These are phyloP conservation scores for Globisporangium solare DNA, from an alignment of 352 stramenopile genomes.

Conservation along the genomic window DNA sequence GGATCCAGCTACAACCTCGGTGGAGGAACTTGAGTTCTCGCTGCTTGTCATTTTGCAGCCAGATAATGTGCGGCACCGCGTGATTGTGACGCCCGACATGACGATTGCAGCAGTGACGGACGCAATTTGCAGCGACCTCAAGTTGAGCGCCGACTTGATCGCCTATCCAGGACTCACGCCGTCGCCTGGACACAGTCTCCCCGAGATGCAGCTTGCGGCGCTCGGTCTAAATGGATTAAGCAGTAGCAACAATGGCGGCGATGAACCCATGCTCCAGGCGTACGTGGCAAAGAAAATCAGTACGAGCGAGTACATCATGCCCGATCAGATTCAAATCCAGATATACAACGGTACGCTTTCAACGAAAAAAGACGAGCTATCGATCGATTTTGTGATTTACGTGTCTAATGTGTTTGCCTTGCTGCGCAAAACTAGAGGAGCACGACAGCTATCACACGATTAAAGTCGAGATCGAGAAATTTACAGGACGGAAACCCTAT, in stretches of 20 bases:
- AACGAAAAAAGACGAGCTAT: too few species aligned
- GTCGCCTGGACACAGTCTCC: slow-evolving; percentile 23
- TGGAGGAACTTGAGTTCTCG: slow-evolving; percentile 29
- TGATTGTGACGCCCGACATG: slow-evolving; percentile 43
- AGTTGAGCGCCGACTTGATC: slow-evolving; percentile 50
- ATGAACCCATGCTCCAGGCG: slow-evolving; percentile 42
- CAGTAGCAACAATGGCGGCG: slow-evolving; percentile 12
- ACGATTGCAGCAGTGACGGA: slow-evolving; percentile 51
- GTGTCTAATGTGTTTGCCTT: neutral
- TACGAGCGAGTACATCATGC: slow-evolving; percentile 79
- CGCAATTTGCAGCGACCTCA: slow-evolving; percentile 53
- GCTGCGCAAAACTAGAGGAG: slow-evolving; percentile 23
- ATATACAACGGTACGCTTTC: slow-evolving; percentile 44
- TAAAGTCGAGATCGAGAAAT: slow-evolving; percentile 73
- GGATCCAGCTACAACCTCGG: neutral
- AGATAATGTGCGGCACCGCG: slow-evolving; percentile 66
- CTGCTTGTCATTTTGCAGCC: slow-evolving; percentile 70
- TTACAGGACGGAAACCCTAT: slow-evolving; percentile 75
- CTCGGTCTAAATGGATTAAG: slow-evolving; percentile 25
- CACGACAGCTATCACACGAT: slow-evolving; percentile 47
- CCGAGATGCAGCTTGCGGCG: slow-evolving; percentile 30
- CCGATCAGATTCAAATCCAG: slow-evolving; percentile 73
- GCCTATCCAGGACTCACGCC: slow-evolving; percentile 54
- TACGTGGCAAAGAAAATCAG: slow-evolving; percentile 35
- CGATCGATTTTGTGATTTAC: neutral